A percentile compares a stretch with the other conserved stretches of the same genome.
Conservation (phyloP, 176 grass and related monocot genomes). For the Triticum dicoccoides region DNA sequence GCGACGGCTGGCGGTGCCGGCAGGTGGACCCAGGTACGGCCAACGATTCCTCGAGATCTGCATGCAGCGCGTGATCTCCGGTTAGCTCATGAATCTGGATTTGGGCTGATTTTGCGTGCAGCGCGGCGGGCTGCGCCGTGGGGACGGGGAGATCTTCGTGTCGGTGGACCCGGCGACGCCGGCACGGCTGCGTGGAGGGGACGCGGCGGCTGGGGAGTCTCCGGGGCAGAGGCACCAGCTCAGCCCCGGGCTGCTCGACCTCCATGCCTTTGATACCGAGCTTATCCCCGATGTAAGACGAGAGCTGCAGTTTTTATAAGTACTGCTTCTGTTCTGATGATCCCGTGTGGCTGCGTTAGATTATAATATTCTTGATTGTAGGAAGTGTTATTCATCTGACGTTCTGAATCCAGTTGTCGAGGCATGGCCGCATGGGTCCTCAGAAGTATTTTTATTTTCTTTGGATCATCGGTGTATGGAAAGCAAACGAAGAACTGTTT, state of each 20-base stretch:
- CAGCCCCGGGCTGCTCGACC: slow-evolving; percentile 91
- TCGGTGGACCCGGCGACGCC: slow-evolving; percentile 74
- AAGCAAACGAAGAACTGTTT: neutral
- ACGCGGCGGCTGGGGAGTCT: slow-evolving; percentile 37
- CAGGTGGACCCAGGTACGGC: slow-evolving; percentile 55
- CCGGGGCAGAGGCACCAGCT: slow-evolving; percentile 57
- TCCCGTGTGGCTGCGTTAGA: slow-evolving; percentile 13
- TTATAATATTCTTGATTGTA: slow-evolving; percentile 11
- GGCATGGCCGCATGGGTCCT: neutral
- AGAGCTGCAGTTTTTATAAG: neutral
- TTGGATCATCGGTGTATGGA: neutral
- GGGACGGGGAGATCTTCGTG: slow-evolving; percentile 69
- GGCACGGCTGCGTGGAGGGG: slow-evolving; percentile 44
- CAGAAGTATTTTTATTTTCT: neutral
- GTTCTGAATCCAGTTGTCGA: neutral
- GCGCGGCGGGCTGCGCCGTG: slow-evolving; percentile 52
- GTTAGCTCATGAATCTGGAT: slow-evolving; percentile 11
- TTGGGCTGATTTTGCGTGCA: slow-evolving; percentile 18
- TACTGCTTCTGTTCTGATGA: neutral
- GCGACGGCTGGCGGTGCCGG: slow-evolving; percentile 30
- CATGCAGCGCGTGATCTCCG: slow-evolving; percentile 19
- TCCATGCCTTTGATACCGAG: slow-evolving; percentile 90
- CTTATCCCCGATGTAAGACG: slow-evolving; percentile 80
- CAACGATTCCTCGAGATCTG: slow-evolving; percentile 28
- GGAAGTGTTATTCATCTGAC: slow-evolving; percentile 23